Conservation (phyloP, 1,139 yeast species). For the Suhomyces bolitotheri region DNA sequence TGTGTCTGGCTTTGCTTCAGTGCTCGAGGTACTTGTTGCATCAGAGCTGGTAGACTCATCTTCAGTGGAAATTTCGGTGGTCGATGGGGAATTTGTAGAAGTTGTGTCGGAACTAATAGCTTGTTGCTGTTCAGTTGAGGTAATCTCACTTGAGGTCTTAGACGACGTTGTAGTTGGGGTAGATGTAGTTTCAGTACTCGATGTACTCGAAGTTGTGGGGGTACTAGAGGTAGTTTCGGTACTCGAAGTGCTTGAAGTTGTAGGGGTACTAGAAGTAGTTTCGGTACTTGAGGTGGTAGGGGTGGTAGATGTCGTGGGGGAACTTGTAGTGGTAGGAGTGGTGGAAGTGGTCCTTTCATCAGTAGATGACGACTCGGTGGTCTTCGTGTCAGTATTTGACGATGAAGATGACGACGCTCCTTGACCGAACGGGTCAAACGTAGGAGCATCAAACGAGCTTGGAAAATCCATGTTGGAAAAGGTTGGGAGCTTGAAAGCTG, state of each 20-base stretch:
- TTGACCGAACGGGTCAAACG: too few species aligned
- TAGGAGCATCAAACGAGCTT: too few species aligned
- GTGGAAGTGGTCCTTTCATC: too few species aligned
- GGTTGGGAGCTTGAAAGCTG: not conserved
- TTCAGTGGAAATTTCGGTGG: too few species aligned
- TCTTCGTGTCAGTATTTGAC: too few species aligned
- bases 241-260: not conserved
- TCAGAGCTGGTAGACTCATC: too few species aligned
- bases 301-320: not conserved
- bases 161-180: slow-evolving; percentile 6
- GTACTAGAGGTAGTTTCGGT: not conserved
- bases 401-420: too few species aligned
- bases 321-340: not conserved
- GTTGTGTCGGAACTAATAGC: not conserved
- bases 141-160: not conserved
- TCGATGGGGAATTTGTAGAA: slow-evolving; percentile 5
- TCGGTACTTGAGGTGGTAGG: not conserved
- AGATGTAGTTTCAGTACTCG: not conserved
- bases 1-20: too few species aligned
- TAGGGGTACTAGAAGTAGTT: not conserved
- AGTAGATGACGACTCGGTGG: too few species aligned
- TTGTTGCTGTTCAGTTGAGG: not conserved
- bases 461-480: too few species aligned
- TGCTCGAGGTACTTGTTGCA: too few species aligned
- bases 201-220: not conserved